Conservation (phyloP, 2,329 filamentous ascomycete species). For the Aureobasidium sp. region DNA sequence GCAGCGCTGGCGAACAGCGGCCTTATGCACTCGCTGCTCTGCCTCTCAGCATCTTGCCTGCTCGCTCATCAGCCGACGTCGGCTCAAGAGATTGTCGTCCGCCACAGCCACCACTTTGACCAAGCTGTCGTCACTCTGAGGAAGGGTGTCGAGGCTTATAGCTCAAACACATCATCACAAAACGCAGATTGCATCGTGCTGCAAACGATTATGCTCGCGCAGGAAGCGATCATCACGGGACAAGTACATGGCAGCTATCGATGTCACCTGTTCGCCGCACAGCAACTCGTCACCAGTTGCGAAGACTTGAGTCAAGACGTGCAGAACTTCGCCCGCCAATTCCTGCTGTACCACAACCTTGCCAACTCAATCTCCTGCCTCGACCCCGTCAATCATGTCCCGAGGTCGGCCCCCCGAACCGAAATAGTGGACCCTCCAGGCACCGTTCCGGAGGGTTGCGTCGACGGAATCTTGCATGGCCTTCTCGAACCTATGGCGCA, state of each 20-base stretch:
- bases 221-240: constrained; percentile 54
- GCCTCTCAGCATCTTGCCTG: constrained; percentile 69
- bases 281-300: constrained; percentile 55
- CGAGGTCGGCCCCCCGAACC: constrained; percentile 13
- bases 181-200: constrained; percentile 48
- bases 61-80: constrained; percentile 39
- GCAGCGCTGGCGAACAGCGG: constrained; percentile 72
- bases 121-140: constrained; percentile 25
- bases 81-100: constrained; percentile 42
- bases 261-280: constrained; percentile 69
- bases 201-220: constrained; percentile 50
- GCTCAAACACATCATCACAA: constrained; percentile 11
- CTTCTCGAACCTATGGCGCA: constrained; percentile 70
- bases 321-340: constrained; percentile 61
- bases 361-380: constrained; percentile 50
- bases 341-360: constrained; percentile 75
- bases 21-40: constrained; percentile 84
- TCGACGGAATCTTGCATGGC: constrained; percentile 15
- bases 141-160: constrained; percentile 16
- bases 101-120: constrained; percentile 48
- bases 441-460: background rate
- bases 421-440: constrained; percentile 35
- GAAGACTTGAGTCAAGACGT: constrained; percentile 53
- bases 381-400: constrained; percentile 26
- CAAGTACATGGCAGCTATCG: constrained; percentile 62